Base-by-base conservation (phyloP, 352 stramenopile species). In the Blastocystis sp. region DNA sequence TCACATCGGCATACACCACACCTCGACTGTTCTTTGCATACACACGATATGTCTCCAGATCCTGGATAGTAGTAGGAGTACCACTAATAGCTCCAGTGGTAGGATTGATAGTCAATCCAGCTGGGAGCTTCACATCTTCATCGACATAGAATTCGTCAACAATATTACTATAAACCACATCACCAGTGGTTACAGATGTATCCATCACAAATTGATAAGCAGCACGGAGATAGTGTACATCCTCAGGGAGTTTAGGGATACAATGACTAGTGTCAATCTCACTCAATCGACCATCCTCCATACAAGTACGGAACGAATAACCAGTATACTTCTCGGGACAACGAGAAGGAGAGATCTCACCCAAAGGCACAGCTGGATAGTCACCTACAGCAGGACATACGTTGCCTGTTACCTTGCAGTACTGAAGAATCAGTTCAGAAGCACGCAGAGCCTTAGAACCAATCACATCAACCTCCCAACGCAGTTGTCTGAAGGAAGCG, bases 311-410 rank as follows among this genome's bases (percentile, higher is more conserved):
- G 43, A 56, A 78, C 37, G 37, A 59, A 51, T 78, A 78, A 37
- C 71, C 71, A 24, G 51, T 54, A 56, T 52, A 83, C 19, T 42
- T 59, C 1, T 65, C 71, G 0, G 71, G 71, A 43, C 71, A 83
- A 9, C 11, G 11, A 29, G 71, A 39, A 5, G 71, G 71, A 12
- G 71, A 83, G 16, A 83, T 83, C 39, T 78, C 32, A 21, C 66
- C 66, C 24, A 58, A 24, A 27, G n/a, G 19, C 66, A 78, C 66
- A 1, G 66, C 0, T 39, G 66, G 66, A 46, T 59, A 78, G 39
- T 59, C 37, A 46, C 49, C 66, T 16, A 59, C 39, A 27, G 7
- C 66, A 4, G 37, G 66, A 51, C 66, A 78, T 19, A 78, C 19
- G 5, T 57, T 27, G n/a, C 66, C 66, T 1, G 14, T 59, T 7